Percentiles rank a stretch among this genome's conserved stretches.
Conservation (phyloP, 2,329 filamentous ascomycete species). For the Diaporthe longicolla region DNA sequence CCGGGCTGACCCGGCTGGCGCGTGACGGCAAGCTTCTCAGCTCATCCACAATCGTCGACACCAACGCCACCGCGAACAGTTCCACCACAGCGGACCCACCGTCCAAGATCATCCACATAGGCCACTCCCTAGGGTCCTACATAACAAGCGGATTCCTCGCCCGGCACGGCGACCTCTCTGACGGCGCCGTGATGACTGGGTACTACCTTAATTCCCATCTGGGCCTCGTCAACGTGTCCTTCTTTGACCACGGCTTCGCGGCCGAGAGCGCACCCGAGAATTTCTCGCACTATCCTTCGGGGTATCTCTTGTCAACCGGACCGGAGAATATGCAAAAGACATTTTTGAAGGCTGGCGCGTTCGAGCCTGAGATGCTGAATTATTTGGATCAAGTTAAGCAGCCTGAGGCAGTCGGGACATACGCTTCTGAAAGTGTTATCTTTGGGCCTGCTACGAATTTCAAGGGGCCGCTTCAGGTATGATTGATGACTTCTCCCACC, state of each 20-base stretch:
- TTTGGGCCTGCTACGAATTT: conserved; percentile 47
- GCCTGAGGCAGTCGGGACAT: conserved; percentile 52
- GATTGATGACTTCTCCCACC: not conserved
- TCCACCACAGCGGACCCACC: conserved; percentile 46
- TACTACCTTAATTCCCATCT: conserved; percentile 50
- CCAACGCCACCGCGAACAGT: conserved; percentile 43
- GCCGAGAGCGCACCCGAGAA: conserved; percentile 43
- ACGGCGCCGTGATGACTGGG: conserved; percentile 57
- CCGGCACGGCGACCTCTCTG: conserved; percentile 50
- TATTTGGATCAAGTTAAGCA: conserved; percentile 51
- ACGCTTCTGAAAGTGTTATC: conserved; percentile 46
- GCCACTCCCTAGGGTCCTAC: conserved; percentile 48
- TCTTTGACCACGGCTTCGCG: conserved; percentile 46
- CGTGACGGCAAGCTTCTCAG: conserved; percentile 52
- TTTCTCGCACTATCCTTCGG: conserved; percentile 44
- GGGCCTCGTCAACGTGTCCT: conserved; percentile 41
- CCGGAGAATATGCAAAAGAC: conserved; percentile 51
- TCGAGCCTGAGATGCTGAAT: conserved; percentile 50
- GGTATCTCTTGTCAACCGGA: conserved; percentile 46
- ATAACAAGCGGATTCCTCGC: conserved; percentile 24
- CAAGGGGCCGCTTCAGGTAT: conserved; percentile 49
- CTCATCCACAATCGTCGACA: conserved; percentile 42
- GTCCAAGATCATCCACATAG: conserved; percentile 49
- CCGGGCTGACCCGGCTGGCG: conserved; percentile 53
- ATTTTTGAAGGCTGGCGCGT: conserved; percentile 51